A percentile compares a stretch with the other conserved stretches of the same genome.
These are phyloP conservation scores for Diplodia seriata DNA, from an alignment of 2,329 filamentous ascomycete species.

Conservation along the genomic window DNA sequence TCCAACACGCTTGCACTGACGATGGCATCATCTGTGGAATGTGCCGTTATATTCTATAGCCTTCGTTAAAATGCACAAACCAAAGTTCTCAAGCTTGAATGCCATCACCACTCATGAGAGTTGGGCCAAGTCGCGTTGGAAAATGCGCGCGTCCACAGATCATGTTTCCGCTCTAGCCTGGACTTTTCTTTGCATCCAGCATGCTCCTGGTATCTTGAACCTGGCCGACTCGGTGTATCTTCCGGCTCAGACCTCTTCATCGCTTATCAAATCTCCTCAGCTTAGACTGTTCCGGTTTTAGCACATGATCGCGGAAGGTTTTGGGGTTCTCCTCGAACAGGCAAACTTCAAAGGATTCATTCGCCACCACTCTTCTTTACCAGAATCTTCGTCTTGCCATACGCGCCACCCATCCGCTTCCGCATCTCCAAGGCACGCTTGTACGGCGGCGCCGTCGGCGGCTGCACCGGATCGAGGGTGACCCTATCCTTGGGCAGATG, in stretches of 20 bases:
- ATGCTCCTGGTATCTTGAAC: neutral
- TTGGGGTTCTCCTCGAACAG: neutral
- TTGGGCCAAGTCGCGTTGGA: neutral
- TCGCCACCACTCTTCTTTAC: neutral
- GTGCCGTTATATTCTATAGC: neutral
- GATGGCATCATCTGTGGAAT: neutral
- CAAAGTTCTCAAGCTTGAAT: neutral
- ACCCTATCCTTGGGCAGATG: slow-evolving; percentile 84
- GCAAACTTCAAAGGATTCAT: neutral
- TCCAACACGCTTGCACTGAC: neutral
- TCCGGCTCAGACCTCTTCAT: neutral
- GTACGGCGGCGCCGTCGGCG: slow-evolving; percentile 94
- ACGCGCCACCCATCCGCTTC: slow-evolving; percentile 76
- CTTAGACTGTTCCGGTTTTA: neutral
- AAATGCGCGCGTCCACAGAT: neutral
- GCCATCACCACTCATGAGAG: too few species aligned
- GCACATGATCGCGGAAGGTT: neutral
- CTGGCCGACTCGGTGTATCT: neutral
- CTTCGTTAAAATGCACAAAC: neutral
- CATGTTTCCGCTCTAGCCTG: neutral
- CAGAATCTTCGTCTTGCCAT: slow-evolving; percentile 69
- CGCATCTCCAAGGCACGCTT: slow-evolving; percentile 87
- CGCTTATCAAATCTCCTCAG: neutral
- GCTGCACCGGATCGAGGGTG: slow-evolving; percentile 89
- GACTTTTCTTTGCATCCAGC: neutral